phyloP scores from a whole-genome alignment of 768 basidiomycete genomes.

The Suillus subalutaceus region DNA sequence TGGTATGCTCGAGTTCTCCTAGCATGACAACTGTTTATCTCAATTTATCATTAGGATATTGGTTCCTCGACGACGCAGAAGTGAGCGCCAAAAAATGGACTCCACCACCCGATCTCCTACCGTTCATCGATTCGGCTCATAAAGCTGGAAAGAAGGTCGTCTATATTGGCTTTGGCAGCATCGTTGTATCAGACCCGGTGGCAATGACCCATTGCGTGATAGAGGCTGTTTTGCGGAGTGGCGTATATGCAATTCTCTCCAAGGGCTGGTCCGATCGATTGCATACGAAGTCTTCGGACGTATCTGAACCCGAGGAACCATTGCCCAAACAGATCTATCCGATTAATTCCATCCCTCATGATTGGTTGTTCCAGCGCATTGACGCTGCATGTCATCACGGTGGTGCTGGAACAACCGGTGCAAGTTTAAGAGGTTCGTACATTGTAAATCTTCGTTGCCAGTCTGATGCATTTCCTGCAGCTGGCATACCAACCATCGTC shows the following conservation, averaged over 20 bases:
- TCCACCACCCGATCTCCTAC: conserved; percentile 76
- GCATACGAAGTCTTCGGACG: conserved; percentile 61
- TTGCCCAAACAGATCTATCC: conserved; percentile 81
- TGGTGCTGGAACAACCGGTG: conserved; percentile 95
- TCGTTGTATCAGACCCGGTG: conserved; percentile 94
- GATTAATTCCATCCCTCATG: conserved; percentile 87
- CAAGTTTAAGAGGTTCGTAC: conserved; percentile 80
- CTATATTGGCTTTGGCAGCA: conserved; percentile 97
- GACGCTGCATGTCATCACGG: conserved; percentile 99
- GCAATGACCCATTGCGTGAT: conserved; percentile 91
- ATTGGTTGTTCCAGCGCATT: conserved; percentile 93
- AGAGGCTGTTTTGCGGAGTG: conserved; percentile 84
- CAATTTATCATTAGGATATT: conserved; percentile 67
- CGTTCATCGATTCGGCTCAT: conserved; percentile 83
- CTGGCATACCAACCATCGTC: conserved; percentile 94
- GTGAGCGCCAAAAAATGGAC: conserved; percentile 89
- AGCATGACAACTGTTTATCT: conserved; percentile 10
- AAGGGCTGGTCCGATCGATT: conserved; percentile 98
- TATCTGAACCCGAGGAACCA: conserved; percentile 65
- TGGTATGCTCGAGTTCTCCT: conserved; percentile 44
- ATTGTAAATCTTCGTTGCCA: background rate
- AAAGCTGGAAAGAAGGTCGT: conserved; percentile 83
- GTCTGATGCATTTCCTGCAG: conserved; percentile 38
- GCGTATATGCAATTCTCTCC: conserved; percentile 90
- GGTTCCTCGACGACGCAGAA: conserved; percentile 94